Evolutionary conservation across 495 filamentous ascomycete species (phyloP).

Genomic region (Tuber borchii): DNA sequence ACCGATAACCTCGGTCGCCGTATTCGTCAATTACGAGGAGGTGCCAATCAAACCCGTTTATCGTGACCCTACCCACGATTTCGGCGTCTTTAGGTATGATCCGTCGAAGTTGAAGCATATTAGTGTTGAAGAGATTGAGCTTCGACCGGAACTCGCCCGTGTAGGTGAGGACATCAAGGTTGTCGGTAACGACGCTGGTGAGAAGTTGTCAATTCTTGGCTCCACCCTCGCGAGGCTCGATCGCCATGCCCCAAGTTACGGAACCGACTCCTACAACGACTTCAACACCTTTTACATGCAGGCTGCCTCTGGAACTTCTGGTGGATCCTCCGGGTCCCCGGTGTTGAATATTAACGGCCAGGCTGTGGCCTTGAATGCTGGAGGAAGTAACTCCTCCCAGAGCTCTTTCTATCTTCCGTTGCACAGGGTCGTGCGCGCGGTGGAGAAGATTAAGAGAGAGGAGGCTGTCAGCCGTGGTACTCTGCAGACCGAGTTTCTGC

Average conservation of each 20-base stretch:
- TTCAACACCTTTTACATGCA: conserved; percentile 44
- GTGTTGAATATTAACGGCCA: conserved; percentile 42
- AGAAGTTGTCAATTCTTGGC: conserved; percentile 42
- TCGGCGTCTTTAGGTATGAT: conserved; percentile 42
- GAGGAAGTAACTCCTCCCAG: conserved; percentile 43
- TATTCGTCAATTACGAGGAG: conserved; percentile 43
- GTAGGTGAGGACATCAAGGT: conserved; percentile 43
- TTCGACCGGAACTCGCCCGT: conserved; percentile 38
- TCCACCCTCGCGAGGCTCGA: conserved; percentile 41
- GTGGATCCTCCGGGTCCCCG: conserved; percentile 41
- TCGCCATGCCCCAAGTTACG: conserved; percentile 41
- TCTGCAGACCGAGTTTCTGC: conserved; percentile 41
- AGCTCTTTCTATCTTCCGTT: conserved; percentile 42
- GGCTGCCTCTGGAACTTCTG: conserved; percentile 42
- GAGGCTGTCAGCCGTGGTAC: conserved; percentile 39
- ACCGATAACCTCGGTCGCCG: conserved; percentile 41
- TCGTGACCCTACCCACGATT: conserved; percentile 41
- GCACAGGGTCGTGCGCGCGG: conserved; percentile 40
- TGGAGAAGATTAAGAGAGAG: conserved; percentile 40
- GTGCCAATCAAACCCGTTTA: conserved; percentile 41
- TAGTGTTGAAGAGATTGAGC: conserved; percentile 41
- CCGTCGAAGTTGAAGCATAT: conserved; percentile 41
- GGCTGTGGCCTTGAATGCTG: conserved; percentile 40
- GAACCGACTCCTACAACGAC: conserved; percentile 41
- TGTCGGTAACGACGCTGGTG: conserved; percentile 42